Evolutionary conservation across 2,329 filamentous ascomycete genomes (phyloP).

Genomic region (Pseudogymnoascus sp.): DNA sequence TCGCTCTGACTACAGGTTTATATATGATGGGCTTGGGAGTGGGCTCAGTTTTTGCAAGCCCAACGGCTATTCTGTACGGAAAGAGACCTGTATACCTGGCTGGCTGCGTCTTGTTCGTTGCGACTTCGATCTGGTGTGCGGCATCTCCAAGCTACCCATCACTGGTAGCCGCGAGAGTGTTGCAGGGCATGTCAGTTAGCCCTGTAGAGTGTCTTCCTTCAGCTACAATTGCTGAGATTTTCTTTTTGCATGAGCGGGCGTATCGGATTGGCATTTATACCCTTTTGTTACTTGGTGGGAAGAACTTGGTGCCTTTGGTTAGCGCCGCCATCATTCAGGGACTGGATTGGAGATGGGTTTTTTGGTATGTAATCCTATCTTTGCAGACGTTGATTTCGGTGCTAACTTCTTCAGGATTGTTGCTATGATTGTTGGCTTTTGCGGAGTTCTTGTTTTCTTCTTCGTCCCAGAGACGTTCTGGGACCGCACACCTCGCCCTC

Average conservation of each 20-base stretch:
- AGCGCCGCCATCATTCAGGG: slow-evolving; percentile 76
- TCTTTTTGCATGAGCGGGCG: slow-evolving; percentile 87
- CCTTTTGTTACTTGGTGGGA: slow-evolving; percentile 76
- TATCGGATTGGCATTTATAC: slow-evolving; percentile 94
- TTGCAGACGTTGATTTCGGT: not conserved
- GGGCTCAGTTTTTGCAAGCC: slow-evolving; percentile 75
- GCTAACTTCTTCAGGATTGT: slow-evolving; percentile 54
- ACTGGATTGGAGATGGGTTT: slow-evolving; percentile 82
- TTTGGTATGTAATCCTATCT: slow-evolving; percentile 50
- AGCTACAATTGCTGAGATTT: slow-evolving; percentile 92
- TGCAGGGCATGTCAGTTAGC: slow-evolving; percentile 81
- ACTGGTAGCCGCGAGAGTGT: slow-evolving; percentile 70
- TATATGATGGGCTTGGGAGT: slow-evolving; percentile 92
- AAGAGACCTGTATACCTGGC: slow-evolving; percentile 85
- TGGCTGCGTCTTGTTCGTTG: slow-evolving; percentile 68
- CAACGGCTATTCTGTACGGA: slow-evolving; percentile 83
- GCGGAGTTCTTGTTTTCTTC: slow-evolving; percentile 66
- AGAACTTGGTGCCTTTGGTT: slow-evolving; percentile 81
- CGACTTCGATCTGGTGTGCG: slow-evolving; percentile 76
- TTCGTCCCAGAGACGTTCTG: slow-evolving; percentile 95
- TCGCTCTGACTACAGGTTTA: slow-evolving; percentile 80
- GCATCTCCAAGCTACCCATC: slow-evolving; percentile 73
- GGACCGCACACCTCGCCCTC: slow-evolving; percentile 65
- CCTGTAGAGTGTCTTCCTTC: slow-evolving; percentile 89
- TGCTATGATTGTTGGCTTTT: slow-evolving; percentile 68